A percentile compares a stretch with the other conserved stretches of the same genome.
These are phyloP conservation scores for Rhizopogon vesiculosus DNA, from an alignment of 768 basidiomycete species.

Conservation along the genomic window DNA sequence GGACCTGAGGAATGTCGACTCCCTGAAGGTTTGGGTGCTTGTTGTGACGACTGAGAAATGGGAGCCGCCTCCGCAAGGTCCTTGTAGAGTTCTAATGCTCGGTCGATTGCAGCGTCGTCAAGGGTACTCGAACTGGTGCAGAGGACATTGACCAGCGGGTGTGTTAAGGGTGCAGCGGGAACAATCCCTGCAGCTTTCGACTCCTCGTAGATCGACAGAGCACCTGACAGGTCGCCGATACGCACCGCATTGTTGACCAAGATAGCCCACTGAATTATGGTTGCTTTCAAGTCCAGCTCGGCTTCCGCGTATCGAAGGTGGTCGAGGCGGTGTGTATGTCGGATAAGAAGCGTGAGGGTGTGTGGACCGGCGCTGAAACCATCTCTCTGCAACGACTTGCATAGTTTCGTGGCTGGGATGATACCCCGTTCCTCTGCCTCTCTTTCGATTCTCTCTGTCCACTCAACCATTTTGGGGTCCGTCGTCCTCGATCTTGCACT, in stretches of 20 bases:
- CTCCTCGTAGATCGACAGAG: slow-evolving; percentile 45
- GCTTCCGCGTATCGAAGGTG: slow-evolving; percentile 41
- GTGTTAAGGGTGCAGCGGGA: slow-evolving; percentile 47
- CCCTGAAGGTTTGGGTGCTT: slow-evolving; percentile 7
- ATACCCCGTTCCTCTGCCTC: slow-evolving; percentile 31
- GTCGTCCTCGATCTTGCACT: slow-evolving; percentile 23
- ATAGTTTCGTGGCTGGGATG: slow-evolving; percentile 30
- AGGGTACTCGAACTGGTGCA: slow-evolving; percentile 34
- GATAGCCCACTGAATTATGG: slow-evolving; percentile 46
- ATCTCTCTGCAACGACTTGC: slow-evolving; percentile 24
- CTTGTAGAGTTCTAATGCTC: slow-evolving; percentile 49
- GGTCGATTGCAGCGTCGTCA: slow-evolving; percentile 41
- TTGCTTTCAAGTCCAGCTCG: slow-evolving; percentile 35
- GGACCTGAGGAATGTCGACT: slow-evolving; percentile 38
- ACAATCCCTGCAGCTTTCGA: slow-evolving; percentile 38
- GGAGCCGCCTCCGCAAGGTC: slow-evolving; percentile 37
- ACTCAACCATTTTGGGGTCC: slow-evolving; percentile 21
- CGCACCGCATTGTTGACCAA: slow-evolving; percentile 49
- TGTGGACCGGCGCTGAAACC: slow-evolving; percentile 27
- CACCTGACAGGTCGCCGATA: slow-evolving; percentile 32
- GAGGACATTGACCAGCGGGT: slow-evolving; percentile 50
- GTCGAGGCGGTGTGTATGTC: slow-evolving; percentile 31
- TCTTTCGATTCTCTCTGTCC: slow-evolving; percentile 24
- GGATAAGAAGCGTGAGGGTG: slow-evolving; percentile 39
- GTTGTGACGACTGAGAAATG: slow-evolving; percentile 13